phyloP scores from a whole-genome alignment of 1,139 yeast species.

The Taphrina confusa region DNA sequence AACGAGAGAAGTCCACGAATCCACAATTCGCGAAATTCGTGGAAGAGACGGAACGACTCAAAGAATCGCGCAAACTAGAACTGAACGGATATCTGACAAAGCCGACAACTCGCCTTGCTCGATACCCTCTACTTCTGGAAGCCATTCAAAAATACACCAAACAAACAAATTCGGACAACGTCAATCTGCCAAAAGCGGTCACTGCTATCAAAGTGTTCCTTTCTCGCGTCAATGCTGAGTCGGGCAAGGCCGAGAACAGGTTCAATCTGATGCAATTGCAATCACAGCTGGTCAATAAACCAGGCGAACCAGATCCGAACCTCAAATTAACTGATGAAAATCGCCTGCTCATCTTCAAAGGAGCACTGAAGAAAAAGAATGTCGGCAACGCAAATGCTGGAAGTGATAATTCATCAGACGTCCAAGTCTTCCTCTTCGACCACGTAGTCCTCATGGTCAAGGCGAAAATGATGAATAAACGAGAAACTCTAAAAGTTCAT shows the following conservation, averaged over 20 bases:
- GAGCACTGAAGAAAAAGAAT: slow-evolving; percentile 72
- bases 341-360: slow-evolving; percentile 76
- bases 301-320: slow-evolving; percentile 79
- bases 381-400: slow-evolving; percentile 46
- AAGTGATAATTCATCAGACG: slow-evolving; percentile 70
- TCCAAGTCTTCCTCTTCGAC: slow-evolving; percentile 79
- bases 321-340: slow-evolving; percentile 79
- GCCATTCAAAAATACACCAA: slow-evolving; percentile 82
- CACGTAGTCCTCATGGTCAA: slow-evolving; percentile 84
- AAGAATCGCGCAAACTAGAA: slow-evolving; percentile 87
- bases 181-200: slow-evolving; percentile 69
- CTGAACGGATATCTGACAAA: slow-evolving; percentile 89
- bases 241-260: slow-evolving; percentile 93
- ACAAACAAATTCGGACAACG: slow-evolving; percentile 72
- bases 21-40: slow-evolving; percentile 88
- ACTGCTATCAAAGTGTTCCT: slow-evolving; percentile 74
- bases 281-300: slow-evolving; percentile 67
- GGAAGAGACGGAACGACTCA: slow-evolving; percentile 84
- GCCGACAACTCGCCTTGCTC: slow-evolving; percentile 93
- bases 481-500: slow-evolving; percentile 88
- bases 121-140: slow-evolving; percentile 81
- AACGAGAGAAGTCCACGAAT: slow-evolving; percentile 87
- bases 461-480: slow-evolving; percentile 80
- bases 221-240: slow-evolving; percentile 79
- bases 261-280: slow-evolving; percentile 85